A percentile compares a stretch with the other conserved stretches of the same genome.
These are phyloP conservation scores for Solanum hybrid DNA, from an alignment of 305 asterid species.

Conservation along the genomic window DNA sequence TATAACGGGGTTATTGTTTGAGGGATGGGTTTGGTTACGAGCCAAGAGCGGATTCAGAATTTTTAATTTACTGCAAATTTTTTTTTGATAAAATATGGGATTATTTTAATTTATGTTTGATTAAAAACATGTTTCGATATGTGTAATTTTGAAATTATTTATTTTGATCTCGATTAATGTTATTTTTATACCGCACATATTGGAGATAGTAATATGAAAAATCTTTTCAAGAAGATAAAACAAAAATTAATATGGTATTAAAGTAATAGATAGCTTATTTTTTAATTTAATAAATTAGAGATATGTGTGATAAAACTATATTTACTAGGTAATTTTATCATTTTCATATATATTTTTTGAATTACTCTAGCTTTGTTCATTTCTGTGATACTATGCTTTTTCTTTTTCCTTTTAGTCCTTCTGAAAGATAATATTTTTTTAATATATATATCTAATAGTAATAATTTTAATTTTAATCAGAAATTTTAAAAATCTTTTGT, in stretches of 20 bases:
- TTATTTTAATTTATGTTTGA: background rate
- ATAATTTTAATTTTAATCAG: too few species aligned
- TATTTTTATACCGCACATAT: background rate
- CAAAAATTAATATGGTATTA: background rate
- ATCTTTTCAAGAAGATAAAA: background rate
- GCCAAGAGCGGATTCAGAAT: background rate
- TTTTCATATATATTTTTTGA: background rate
- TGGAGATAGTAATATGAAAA: too few species aligned
- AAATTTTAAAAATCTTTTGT: too few species aligned
- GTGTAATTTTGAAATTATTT: background rate
- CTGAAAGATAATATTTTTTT: background rate
- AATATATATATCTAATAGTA: too few species aligned
- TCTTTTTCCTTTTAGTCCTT: too few species aligned
- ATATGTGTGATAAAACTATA: background rate
- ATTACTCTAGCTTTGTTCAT: background rate
- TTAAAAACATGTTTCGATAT: background rate
- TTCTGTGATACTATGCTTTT: background rate
- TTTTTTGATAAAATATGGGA: background rate
- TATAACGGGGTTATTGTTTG: slow-evolving; percentile 15
- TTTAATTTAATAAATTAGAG: background rate
- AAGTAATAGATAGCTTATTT: background rate
- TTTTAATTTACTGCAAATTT: background rate
- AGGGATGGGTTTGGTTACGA: background rate
- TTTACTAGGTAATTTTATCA: background rate
- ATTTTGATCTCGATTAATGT: background rate